These are phyloP conservation scores for Suhomyces atakaporum DNA, from an alignment of 1,139 yeast species.

Conservation along the genomic window DNA sequence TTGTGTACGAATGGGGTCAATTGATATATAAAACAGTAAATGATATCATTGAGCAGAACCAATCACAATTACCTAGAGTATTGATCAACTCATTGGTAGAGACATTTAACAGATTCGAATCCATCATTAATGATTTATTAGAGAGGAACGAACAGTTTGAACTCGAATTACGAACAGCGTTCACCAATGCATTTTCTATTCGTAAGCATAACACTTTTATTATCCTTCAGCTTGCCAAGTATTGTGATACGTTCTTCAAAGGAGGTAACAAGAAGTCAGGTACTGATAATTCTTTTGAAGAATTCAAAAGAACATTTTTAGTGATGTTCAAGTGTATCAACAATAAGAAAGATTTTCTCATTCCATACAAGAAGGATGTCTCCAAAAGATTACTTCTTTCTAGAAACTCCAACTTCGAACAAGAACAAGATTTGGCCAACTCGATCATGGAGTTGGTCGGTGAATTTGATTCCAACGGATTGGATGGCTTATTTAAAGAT, in stretches of 20 bases:
- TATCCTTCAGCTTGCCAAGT: slow-evolving; percentile 33
- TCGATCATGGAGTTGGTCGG: slow-evolving; percentile 23
- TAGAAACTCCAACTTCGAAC: slow-evolving; percentile 21
- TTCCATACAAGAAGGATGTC: slow-evolving; percentile 36
- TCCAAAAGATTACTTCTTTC: slow-evolving; percentile 39
- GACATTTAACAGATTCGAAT: slow-evolving; percentile 8
- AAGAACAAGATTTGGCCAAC: slow-evolving; percentile 24
- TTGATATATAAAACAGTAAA: slow-evolving; percentile 10
- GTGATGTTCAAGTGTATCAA: slow-evolving; percentile 36
- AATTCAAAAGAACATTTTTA: slow-evolving; percentile 25
- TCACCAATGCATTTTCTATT: slow-evolving; percentile 27
- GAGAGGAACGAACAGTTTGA: slow-evolving; percentile 24
- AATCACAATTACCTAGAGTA: slow-evolving; percentile 1
- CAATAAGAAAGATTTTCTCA: slow-evolving; percentile 37
- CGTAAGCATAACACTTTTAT: slow-evolving; percentile 22
- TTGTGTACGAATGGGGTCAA: slow-evolving; percentile 18
- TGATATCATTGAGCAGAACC: slow-evolving; percentile 5
- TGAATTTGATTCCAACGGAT: slow-evolving; percentile 27
- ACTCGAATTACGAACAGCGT: slow-evolving; percentile 32
- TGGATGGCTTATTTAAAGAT: slow-evolving; percentile 40
- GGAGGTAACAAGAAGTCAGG: slow-evolving; percentile 13
- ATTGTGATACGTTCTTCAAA: slow-evolving; percentile 36
- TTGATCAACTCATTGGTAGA: slow-evolving; percentile 8
- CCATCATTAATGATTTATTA: slow-evolving; percentile 10
- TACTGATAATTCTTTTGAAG: slow-evolving; percentile 16